Evolutionary conservation across 345 rosid genomes (phyloP), one percentile per base, ranked within the genome.

Genomic region (Eucalyptus decipiens): DNA sequence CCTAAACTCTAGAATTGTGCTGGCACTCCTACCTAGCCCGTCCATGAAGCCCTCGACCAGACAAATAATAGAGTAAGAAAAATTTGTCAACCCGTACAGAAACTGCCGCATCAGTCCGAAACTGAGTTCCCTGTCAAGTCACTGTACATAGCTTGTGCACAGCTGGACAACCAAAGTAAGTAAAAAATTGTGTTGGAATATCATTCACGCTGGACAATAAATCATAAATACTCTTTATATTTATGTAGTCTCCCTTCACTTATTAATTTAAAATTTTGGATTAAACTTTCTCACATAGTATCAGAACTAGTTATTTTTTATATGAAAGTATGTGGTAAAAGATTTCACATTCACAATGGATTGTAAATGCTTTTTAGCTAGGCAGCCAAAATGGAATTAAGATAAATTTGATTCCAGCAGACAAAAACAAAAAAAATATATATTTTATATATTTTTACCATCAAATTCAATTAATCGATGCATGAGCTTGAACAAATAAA

Each of bases 211-310:
- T 51, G 0, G 24, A 19, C 2, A 19, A 19, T 52, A 9, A 19
- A 19, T 72, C 30, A 9, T 24, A 24, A 24, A 56, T 56, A 1
- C 0, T 56, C 0, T 24, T 56, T 24, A 26, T 56, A 56, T 56
- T 56, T 3, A 56, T 24, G 2, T 24, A 5, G 1, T 10, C 13
- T 56, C 7, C 0, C 0, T 24, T 4, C 14, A 56, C 2, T 5
- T 56, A 56, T 56, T 56, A 56, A 26, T 3, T 24, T 56, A 26
- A 56, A 2, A 0, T 5, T 56, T 56, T 10, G 1, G 3, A 1
- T 24, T 56, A 4, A 0, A 24, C 3, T 56, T 56, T 56, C 30
- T 56, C 1, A 56, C 14, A 1, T 56, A 2, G 0, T 4, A 56
- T 24, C 1, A 10, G 0, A 17, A 7, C 0, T 3, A 51, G 0